phyloP scores from a whole-genome alignment of 129 eudicot genomes.

The Artemisia tridentata region DNA sequence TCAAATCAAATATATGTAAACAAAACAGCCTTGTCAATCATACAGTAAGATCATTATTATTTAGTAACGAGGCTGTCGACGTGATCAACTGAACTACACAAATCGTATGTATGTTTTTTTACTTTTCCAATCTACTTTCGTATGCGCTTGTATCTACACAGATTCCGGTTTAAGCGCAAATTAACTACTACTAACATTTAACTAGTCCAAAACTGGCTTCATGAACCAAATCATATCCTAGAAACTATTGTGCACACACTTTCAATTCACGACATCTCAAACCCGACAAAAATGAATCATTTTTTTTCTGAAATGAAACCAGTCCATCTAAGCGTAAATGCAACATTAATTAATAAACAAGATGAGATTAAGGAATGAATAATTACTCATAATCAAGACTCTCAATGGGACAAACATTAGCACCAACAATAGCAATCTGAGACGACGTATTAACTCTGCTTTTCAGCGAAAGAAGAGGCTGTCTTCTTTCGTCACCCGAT shows the following conservation, averaged over 20 bases:
- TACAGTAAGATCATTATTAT: too few relatives aligned
- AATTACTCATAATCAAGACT: slow-evolving; percentile 96
- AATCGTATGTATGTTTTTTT: too few relatives aligned
- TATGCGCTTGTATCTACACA: too few relatives aligned
- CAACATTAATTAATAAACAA: not conserved
- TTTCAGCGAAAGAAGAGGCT: slow-evolving; percentile 52
- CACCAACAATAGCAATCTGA: slow-evolving; percentile 94
- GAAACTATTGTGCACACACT: not conserved
- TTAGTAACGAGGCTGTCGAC: too few relatives aligned
- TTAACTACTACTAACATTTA: not conserved
- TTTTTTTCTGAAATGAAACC: not conserved
- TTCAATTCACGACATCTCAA: slow-evolving; percentile 11
- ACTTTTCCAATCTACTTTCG: too few relatives aligned
- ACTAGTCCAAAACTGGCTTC: not conserved
- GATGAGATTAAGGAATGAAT: not conserved
- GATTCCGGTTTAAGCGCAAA: too few relatives aligned
- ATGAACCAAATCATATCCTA: not conserved
- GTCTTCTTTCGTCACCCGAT: slow-evolving; percentile 42
- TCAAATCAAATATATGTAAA: not conserved
- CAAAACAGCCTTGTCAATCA: too few relatives aligned
- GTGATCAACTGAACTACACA: too few relatives aligned
- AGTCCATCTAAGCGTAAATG: not conserved
- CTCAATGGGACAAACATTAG: slow-evolving; percentile 82
- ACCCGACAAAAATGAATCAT: not conserved
- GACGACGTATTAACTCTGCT: slow-evolving; percentile 72